Conservation (phyloP, 805 yeast genomes). For the Metschnikowia bowlesiae region DNA sequence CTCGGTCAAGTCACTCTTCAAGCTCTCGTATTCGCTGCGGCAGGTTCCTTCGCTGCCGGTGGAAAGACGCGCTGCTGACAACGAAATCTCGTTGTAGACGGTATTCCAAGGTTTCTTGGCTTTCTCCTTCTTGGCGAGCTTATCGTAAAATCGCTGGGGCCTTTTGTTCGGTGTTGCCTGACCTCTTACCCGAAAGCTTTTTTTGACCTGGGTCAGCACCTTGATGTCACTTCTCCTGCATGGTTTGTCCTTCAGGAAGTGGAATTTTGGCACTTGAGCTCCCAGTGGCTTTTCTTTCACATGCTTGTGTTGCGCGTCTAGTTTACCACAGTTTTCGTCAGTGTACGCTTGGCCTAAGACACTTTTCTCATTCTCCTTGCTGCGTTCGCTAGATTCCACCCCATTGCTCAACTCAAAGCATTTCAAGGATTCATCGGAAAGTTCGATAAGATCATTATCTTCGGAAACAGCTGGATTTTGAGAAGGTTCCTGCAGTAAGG, state of each 20-base stretch:
- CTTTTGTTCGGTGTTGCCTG: constrained; percentile 2
- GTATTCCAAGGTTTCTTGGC: constrained; percentile 24
- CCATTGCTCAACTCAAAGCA: not conserved
- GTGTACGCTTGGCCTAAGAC: not conserved
- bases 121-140: not conserved
- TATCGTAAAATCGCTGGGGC: constrained; percentile 2
- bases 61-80: constrained; percentile 34
- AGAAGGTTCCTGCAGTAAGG: not conserved
- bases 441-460: constrained; percentile 1
- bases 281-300: not conserved
- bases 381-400: not conserved
- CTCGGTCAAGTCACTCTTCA: constrained; percentile 27
- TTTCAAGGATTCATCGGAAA: not conserved
- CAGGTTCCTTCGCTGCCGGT: constrained; percentile 27
- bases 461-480: not conserved
- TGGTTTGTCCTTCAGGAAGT: not conserved
- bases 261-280: not conserved
- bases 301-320: not conserved
- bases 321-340: not conserved
- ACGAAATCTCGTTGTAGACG: constrained; percentile 31
- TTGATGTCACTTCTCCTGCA: not conserved
- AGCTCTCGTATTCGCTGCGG: constrained; percentile 18
- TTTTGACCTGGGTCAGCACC: constrained; percentile 5
- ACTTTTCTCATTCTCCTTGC: not conserved
- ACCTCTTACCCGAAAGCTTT: constrained; percentile 5